Evolutionary conservation across 1,284 basidiomycete genomes (phyloP).

Genomic region (Ganoderma resinaceum): DNA sequence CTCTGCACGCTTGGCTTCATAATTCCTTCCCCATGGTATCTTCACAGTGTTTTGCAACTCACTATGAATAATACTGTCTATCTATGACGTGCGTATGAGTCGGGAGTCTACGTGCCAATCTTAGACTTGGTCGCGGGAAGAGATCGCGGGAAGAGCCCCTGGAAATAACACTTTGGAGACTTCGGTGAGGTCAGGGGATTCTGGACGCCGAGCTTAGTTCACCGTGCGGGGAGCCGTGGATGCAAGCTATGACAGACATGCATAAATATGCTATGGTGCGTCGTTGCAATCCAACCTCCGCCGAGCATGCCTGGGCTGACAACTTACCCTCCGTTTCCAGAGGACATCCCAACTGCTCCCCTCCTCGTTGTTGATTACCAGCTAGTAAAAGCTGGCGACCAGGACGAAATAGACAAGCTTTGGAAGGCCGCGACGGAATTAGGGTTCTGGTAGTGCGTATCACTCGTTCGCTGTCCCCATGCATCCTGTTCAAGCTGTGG

Average conservation of each 20-base stretch:
- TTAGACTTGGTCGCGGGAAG: not conserved
- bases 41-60: not conserved
- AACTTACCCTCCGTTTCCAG: constrained; percentile 42
- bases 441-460: constrained; percentile 45
- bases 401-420: constrained; percentile 37
- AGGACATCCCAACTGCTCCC: constrained; percentile 43
- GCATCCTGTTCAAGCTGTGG: not conserved
- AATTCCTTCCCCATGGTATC: no score
- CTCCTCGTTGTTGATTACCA: constrained; percentile 46
- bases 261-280: not conserved
- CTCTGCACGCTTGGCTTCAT: no score
- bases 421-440: constrained; percentile 43
- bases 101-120: not conserved
- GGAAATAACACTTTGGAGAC: not conserved
- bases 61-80: not conserved
- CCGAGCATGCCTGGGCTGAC: constrained; percentile 28
- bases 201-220: not conserved
- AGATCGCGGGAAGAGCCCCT: no score
- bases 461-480: not conserved
- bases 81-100: not conserved
- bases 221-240: not conserved
- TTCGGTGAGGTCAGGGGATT: not conserved
- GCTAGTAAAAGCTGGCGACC: constrained; percentile 36
- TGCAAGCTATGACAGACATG: not conserved
- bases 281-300: not conserved